Conservation (phyloP, 1,284 basidiomycete species). For the Cutaneotrichosporon cutaneum region DNA sequence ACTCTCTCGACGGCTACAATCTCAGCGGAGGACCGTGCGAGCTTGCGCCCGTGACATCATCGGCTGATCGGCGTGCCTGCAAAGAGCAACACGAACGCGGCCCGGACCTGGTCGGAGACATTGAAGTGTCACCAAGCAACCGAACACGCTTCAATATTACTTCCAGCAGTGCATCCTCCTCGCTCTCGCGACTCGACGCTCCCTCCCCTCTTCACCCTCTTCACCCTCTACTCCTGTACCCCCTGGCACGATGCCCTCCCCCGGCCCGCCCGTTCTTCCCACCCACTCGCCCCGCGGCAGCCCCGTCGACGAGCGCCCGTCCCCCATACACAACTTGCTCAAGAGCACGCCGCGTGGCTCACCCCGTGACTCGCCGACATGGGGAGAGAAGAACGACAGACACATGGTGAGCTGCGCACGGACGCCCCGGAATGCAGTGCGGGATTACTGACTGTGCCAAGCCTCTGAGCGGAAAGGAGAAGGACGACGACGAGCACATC, state of each 20-base stretch:
- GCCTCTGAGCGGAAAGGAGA: conserved; percentile 7
- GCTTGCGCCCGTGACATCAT: background rate
- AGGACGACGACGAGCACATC: conserved; percentile 1
- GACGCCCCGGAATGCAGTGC: background rate
- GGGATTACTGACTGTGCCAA: background rate
- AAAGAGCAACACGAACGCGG: background rate
- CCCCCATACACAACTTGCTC: conserved; percentile 7
- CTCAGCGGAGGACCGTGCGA: background rate
- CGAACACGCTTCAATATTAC: background rate
- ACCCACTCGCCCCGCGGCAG: conserved; percentile 7
- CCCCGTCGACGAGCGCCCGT: background rate
- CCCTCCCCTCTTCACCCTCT: background rate
- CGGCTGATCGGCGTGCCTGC: background rate
- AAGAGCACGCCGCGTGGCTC: background rate
- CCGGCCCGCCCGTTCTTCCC: conserved; percentile 7
- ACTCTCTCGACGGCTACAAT: background rate
- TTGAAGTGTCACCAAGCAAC: background rate
- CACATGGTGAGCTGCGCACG: conserved; percentile 1
- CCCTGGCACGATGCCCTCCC: conserved; percentile 8
- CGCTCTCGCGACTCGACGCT: background rate
- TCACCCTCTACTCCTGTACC: background rate
- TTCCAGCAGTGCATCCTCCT: background rate
- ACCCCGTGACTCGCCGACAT: background rate
- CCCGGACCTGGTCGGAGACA: background rate
- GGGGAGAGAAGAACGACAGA: background rate